Percentiles rank a stretch among this genome's conserved stretches.
Conservation (phyloP, 2,329 filamentous ascomycete species). For the Aspergillus sp. region DNA sequence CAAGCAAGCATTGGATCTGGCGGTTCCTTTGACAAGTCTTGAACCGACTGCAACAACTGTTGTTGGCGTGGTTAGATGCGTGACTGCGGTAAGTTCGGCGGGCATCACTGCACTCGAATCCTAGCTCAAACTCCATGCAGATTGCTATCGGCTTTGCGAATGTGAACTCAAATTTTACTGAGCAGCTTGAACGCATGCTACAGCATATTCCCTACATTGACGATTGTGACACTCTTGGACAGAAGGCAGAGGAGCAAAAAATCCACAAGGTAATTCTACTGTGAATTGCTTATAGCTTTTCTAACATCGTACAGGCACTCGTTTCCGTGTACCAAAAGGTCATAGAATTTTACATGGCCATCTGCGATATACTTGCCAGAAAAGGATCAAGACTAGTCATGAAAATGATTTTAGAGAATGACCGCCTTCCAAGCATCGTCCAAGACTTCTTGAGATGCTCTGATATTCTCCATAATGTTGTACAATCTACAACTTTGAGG, state of each 20-base stretch:
- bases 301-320: conserved; percentile 9
- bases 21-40: conserved; percentile 22
- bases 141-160: conserved; percentile 18
- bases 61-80: conserved; percentile 15
- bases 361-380: conserved; percentile 14
- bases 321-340: conserved; percentile 19
- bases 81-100: conserved; percentile 15
- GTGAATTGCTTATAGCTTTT: conserved; percentile 1
- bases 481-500: conserved; percentile 16
- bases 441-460: conserved; percentile 18
- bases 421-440: conserved; percentile 15
- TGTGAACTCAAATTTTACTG: conserved; percentile 7
- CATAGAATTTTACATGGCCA: conserved; percentile 16
- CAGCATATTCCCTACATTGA: conserved; percentile 22
- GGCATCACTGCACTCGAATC: neutral
- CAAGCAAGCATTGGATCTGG: conserved; percentile 11
- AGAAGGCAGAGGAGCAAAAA: conserved; percentile 13
- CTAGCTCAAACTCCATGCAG: conserved; percentile 7
- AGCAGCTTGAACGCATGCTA: conserved; percentile 19
- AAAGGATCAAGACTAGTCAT: conserved; percentile 14
- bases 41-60: conserved; percentile 15
- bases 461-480: conserved; percentile 14
- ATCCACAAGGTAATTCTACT: conserved; percentile 9
- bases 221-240: conserved; percentile 21
- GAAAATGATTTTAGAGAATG: conserved; percentile 14